Percentiles rank a stretch among this genome's conserved stretches.
Conservation (phyloP, 495 filamentous ascomycete species). For the Penicillium bovifimosum region DNA sequence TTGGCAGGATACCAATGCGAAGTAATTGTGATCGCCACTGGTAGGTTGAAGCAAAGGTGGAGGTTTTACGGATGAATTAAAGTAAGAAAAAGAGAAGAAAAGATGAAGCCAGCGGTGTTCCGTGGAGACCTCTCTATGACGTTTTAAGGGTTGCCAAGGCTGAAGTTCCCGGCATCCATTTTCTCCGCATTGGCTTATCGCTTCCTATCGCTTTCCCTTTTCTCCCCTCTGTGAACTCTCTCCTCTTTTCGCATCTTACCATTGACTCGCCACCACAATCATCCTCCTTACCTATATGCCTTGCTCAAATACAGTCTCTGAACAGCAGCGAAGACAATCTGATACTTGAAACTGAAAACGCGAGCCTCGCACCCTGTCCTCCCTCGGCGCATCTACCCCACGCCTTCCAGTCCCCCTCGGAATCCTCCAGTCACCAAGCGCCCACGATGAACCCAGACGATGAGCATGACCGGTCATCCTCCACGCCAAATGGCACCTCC, state of each 20-base stretch:
- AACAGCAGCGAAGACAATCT: neutral
- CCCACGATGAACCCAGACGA: conserved; percentile 27
- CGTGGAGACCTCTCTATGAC: conserved; percentile 26
- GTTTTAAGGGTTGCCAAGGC: conserved; percentile 25
- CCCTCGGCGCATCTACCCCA: conserved; percentile 17
- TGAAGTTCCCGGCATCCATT: conserved; percentile 8
- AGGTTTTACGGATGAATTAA: neutral
- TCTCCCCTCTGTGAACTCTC: neutral
- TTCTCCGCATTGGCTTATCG: conserved; percentile 26
- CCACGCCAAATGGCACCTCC: conserved; percentile 58
- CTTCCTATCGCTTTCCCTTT: conserved; percentile 4
- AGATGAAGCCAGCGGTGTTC: conserved; percentile 8
- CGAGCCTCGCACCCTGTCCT: neutral
- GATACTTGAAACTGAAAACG: neutral
- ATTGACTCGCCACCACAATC: neutral
- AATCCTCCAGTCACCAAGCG: conserved; percentile 19
- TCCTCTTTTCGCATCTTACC: neutral
- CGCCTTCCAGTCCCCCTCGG: conserved; percentile 8
- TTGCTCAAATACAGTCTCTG: neutral
- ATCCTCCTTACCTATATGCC: neutral
- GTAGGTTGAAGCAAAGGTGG: neutral
- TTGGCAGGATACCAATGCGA: neutral
- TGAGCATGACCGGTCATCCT: conserved; percentile 34
- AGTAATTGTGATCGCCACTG: neutral
- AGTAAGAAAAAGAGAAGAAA: neutral